These are phyloP conservation scores for Citrus unshiu DNA, from an alignment of 345 rosid species.

Conservation along the genomic window DNA sequence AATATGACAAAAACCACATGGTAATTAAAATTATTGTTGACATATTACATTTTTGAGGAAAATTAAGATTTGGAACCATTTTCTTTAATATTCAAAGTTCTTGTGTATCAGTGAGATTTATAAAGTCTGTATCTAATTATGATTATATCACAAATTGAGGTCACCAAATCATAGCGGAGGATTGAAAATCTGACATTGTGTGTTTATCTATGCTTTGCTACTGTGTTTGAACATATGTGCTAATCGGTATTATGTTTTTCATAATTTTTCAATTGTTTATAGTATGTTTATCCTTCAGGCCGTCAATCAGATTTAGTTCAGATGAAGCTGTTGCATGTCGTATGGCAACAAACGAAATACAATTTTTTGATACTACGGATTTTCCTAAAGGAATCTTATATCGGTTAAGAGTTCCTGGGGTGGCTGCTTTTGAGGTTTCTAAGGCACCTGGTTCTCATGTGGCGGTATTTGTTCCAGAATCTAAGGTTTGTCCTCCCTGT, in stretches of 20 bases:
- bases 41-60: background rate
- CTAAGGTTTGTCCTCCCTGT: slow-evolving; percentile 53
- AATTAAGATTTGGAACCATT: background rate
- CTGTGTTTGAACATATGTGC: background rate
- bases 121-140: background rate
- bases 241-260: background rate
- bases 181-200: background rate
- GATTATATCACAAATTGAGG: background rate
- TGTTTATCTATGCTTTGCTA: background rate
- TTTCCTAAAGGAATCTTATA: slow-evolving; percentile 70
- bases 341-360: slow-evolving; percentile 84
- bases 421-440: slow-evolving; percentile 83
- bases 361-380: slow-evolving; percentile 77
- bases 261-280: slow-evolving; percentile 2
- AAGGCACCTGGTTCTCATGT: slow-evolving; percentile 75
- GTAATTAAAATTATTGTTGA: slow-evolving; percentile 28
- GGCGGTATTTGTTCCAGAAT: slow-evolving; percentile 89
- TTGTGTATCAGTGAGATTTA: background rate
- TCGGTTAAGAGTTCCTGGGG: slow-evolving; percentile 68
- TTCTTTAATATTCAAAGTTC: background rate
- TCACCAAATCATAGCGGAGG: background rate
- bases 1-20: slow-evolving; percentile 74
- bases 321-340: slow-evolving; percentile 87
- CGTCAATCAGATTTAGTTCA: slow-evolving; percentile 65
- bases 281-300: slow-evolving; percentile 48